phyloP scores from a whole-genome alignment of 208 protist species.

The Wallacemonas sp. region DNA sequence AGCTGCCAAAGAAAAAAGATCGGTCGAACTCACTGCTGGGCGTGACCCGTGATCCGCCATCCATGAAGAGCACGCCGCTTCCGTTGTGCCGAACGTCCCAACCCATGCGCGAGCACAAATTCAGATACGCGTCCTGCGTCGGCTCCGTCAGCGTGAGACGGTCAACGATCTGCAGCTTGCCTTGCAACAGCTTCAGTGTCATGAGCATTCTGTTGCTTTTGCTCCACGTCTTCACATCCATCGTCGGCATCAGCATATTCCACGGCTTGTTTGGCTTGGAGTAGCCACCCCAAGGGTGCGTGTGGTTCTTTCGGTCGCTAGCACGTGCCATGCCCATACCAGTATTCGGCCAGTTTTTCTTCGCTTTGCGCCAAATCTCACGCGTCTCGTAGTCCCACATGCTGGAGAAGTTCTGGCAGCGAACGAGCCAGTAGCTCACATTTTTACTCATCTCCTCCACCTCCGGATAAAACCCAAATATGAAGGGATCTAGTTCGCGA shows the following conservation, averaged over 20 bases:
- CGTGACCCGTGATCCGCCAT: constrained; percentile 85
- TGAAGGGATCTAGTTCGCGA: constrained; percentile 88
- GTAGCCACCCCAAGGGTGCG: constrained; percentile 77
- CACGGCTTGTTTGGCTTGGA: constrained; percentile 85
- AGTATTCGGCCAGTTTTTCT: constrained; percentile 93
- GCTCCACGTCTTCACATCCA: constrained; percentile 87
- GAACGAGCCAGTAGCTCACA: constrained; percentile 85
- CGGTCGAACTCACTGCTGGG: constrained; percentile 86
- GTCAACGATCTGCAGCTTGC: constrained; percentile 86
- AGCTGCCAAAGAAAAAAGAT: constrained; percentile 90
- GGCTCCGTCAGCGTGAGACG: constrained; percentile 76
- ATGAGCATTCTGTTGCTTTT: constrained; percentile 88
- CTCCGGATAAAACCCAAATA: constrained; percentile 89
- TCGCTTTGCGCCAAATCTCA: constrained; percentile 88
- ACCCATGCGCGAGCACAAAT: constrained; percentile 79
- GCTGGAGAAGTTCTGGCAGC: constrained; percentile 87
- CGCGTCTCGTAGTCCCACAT: constrained; percentile 89
- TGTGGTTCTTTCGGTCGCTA: constrained; percentile 82
- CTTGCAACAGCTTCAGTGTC: constrained; percentile 89
- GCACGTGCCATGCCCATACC: constrained; percentile 89
- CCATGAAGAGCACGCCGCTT: constrained; percentile 90
- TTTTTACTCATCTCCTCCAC: constrained; percentile 74
- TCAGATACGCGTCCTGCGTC: constrained; percentile 77
- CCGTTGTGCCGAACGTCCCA: constrained; percentile 92
- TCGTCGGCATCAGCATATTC: constrained; percentile 91